Evolutionary conservation across 78 protist species (phyloP).

Genomic region (Dictyostelium brefeldianum): DNA sequence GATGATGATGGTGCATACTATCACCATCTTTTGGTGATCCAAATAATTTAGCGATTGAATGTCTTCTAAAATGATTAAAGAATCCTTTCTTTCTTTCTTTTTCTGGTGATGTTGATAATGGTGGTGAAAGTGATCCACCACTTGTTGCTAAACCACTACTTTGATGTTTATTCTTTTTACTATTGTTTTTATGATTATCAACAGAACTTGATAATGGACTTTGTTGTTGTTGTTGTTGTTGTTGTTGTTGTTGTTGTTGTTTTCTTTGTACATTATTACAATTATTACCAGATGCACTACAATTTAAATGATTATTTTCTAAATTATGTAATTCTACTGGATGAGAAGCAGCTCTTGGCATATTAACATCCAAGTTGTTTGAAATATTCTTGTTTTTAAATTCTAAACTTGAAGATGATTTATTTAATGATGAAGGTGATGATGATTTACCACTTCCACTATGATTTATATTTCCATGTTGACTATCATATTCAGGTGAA

Average conservation of each 20-base stretch:
- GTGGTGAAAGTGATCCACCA: background rate
- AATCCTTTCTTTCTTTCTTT: conserved; percentile 37
- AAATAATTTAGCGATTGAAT: conserved; percentile 53
- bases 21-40: conserved; percentile 23
- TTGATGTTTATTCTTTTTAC: background rate
- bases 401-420: conserved; percentile 1
- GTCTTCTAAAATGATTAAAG: conserved; percentile 69
- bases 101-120: conserved; percentile 36
- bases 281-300: background rate
- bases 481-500: background rate
- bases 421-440: background rate
- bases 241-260: too few species aligned
- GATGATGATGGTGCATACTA: background rate
- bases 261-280: background rate
- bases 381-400: background rate
- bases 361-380: background rate
- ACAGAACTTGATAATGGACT: background rate
- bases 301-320: background rate
- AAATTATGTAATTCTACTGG: conserved; percentile 32
- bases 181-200: background rate
- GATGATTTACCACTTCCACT: background rate
- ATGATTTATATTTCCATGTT: background rate
- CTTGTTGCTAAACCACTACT: too few species aligned
- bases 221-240: too few species aligned
- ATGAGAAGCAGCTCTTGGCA: conserved; percentile 67